Conservation (phyloP, 805 yeast genomes). For the Candida multigemmis region DNA sequence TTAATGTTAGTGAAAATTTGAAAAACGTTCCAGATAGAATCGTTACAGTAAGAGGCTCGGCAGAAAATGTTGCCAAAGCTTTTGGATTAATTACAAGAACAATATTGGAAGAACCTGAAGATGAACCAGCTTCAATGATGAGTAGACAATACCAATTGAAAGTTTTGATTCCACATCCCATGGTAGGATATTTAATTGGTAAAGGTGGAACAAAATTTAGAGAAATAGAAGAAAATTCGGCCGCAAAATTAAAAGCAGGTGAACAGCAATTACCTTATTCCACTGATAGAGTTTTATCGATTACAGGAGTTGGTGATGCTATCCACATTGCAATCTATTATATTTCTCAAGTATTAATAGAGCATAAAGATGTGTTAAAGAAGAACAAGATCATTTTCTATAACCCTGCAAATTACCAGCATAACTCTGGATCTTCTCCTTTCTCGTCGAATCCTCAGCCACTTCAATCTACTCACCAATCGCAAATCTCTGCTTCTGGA, state of each 20-base stretch:
- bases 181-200: slow-evolving; percentile 78
- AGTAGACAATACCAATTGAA: slow-evolving; percentile 49
- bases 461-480: too few relatives aligned
- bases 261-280: slow-evolving; percentile 65
- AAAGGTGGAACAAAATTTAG: slow-evolving; percentile 64
- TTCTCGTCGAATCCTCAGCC: too few relatives aligned
- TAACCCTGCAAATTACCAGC: slow-evolving; percentile 43
- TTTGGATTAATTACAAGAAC: slow-evolving; percentile 66
- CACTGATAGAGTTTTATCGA: slow-evolving; percentile 64
- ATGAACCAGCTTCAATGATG: slow-evolving; percentile 47
- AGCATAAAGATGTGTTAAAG: slow-evolving; percentile 44
- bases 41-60: slow-evolving; percentile 61
- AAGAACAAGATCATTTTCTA: slow-evolving; percentile 49
- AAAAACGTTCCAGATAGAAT: slow-evolving; percentile 69
- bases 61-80: slow-evolving; percentile 75
- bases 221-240: slow-evolving; percentile 76
- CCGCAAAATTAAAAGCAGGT: slow-evolving; percentile 68
- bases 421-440: too few relatives aligned
- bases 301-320: slow-evolving; percentile 79
- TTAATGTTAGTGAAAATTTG: slow-evolving; percentile 66
- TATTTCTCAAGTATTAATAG: slow-evolving; percentile 57
- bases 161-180: slow-evolving; percentile 64
- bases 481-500: too few relatives aligned
- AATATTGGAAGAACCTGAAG: slow-evolving; percentile 58
- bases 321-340: slow-evolving; percentile 76